phyloP scores from a whole-genome alignment of 2,329 filamentous ascomycete species.

The Venturia asperata region DNA sequence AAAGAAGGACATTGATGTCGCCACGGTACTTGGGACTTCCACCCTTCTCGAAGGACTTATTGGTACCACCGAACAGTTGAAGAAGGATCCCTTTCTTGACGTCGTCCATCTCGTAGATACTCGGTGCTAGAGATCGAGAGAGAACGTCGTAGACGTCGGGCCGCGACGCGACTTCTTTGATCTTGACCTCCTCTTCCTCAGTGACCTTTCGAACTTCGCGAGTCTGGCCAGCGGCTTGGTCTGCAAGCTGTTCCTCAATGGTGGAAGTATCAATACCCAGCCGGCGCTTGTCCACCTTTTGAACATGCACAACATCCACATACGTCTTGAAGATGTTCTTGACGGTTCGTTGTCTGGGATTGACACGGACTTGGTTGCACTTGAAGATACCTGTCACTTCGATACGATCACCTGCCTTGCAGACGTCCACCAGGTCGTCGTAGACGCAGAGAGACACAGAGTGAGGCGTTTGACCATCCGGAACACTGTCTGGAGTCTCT shows the following conservation, averaged over 20 bases:
- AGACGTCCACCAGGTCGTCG: conserved; percentile 93
- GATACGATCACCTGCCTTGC: conserved; percentile 94
- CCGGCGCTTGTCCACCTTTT: conserved; percentile 92
- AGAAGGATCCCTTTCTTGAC: conserved; percentile 97
- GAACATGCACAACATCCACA: conserved; percentile 88
- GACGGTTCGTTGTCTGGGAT: conserved; percentile 83
- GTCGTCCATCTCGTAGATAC: conserved; percentile 96
- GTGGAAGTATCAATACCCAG: conserved; percentile 88
- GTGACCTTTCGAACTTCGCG: conserved; percentile 79
- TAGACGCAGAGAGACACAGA: conserved; percentile 95
- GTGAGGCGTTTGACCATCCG: conserved; percentile 93
- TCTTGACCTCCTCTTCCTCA: conserved; percentile 82
- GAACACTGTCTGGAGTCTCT: conserved; percentile 91
- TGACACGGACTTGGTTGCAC: conserved; percentile 86
- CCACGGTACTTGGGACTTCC: conserved; percentile 93
- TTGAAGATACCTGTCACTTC: conserved; percentile 96
- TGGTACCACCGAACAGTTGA: conserved; percentile 93
- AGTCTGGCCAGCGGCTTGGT: conserved; percentile 61
- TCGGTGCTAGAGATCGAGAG: conserved; percentile 82
- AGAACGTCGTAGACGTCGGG: conserved; percentile 90
- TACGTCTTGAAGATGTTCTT: conserved; percentile 98
- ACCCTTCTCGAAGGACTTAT: conserved; percentile 95
- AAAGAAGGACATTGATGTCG: conserved; percentile 94
- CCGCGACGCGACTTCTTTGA: conserved; percentile 69
- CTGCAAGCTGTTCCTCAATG: conserved; percentile 72